Base-by-base conservation (phyloP, 2,329 filamentous ascomycete genomes). In the Penicillium sp. region DNA sequence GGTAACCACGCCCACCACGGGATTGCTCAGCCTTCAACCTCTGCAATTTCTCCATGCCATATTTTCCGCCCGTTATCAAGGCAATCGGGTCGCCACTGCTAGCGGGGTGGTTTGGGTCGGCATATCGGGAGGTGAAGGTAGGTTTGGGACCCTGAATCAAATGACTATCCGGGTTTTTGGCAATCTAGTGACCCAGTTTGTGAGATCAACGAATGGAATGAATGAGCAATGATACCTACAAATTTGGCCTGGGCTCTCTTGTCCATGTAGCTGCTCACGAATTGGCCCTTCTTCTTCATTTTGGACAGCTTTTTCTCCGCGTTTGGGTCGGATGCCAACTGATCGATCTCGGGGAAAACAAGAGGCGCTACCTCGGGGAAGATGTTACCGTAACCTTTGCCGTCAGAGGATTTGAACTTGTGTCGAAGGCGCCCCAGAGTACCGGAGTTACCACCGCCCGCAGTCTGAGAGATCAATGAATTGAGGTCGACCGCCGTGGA, bases 41-140 rank as follows among this genome's bases (percentile, higher is more conserved):
- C 10, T 27, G 63, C 31, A 53, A 48, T 37, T 53, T 57, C 35
- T 51, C 57, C 27, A 61, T 69, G 61, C 68, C 74, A 16, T 80
- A 44, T 5, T 69, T 65, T 0, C 81, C 81, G 1, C 81, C 82
- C 0, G 76, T 81, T 2, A 82, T 59, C 2, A 84, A 65, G 0
- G 76, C 72, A 3, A 82, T 63, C 9, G 82, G 66, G 7, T 75
- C 77, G 2, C 82, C 82, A 27, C 74, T 81, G 60, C 78, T 81
- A 31, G 78, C 79, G 0, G 81, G 75, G 59, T 84, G 78, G 57
- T 77, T 81, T 0, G 82, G 82, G 58, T 85, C 81, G 8, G 78
- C 76, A 61, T 79, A 82, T 22, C 79, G 74, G 4, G 78, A 82
- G 0, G 71, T 69, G 60, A 83, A 83, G 22, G 71, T 66, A 42